Base-by-base conservation (phyloP, 129 eudicot species). In the Arctium lappa region DNA sequence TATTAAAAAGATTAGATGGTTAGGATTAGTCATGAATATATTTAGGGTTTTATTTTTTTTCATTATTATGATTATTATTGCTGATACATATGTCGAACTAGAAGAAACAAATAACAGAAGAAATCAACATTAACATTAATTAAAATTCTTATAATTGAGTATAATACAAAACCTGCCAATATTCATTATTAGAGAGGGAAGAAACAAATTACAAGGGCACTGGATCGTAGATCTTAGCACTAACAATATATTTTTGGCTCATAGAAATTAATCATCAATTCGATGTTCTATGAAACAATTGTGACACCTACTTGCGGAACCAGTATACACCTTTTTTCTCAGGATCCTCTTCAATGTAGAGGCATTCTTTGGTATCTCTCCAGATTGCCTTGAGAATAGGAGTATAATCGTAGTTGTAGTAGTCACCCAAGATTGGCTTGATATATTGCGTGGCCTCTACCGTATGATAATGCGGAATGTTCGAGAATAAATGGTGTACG, bases 401-500 rank as follows among this genome's bases (percentile, higher is more conserved):
- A 27, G 90, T 87, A 3, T 18, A 36, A 38, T 87, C 90, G 4
- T 69, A 69, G 50, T 80, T 85, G 70, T 81, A 80, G 46, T 84
- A 80, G n/a, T 87, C 90, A 1, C 85, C 85, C 78, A 84, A 50
- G 3, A 87, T 68, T 2, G 87, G 88, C 10, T 80, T 87, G 6
- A 60, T 60, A 5, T 60, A 84, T 56, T 0, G 87, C 87, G 90
- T 87, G 12, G 90, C 90, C 83, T 87, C 83, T 29, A 80, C 80
- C 0, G 77, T 82, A 76, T 87, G 87, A 76, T 87, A 87, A 68
- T 84, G 88, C 0, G 88, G 90, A n/a, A 87, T 87, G 8, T 80
- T 63, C 4, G 90, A 34, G 80, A 86, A 69, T 63, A 86, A 86
- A 86, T 86, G 89, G 74, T 82, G 89, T 5, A 79, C 72, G 31